phyloP scores from a whole-genome alignment of 2,329 filamentous ascomycete genomes.

The Calonectria hongkongensis region DNA sequence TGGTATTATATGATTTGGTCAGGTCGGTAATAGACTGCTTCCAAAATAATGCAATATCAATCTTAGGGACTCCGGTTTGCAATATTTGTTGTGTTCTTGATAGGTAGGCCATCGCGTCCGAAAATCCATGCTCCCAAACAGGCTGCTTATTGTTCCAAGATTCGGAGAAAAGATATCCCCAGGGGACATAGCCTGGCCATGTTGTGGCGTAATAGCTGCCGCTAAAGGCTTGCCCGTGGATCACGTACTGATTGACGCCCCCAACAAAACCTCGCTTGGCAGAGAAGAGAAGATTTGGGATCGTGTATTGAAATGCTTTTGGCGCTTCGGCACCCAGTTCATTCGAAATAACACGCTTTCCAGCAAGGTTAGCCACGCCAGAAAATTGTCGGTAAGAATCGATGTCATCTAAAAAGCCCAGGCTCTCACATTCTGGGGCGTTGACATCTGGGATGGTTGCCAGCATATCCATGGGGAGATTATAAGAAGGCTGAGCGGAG shows the following conservation, averaged over 20 bases:
- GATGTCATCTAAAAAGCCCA: constrained; percentile 18
- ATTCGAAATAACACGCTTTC: constrained; percentile 28
- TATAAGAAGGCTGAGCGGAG: constrained; percentile 19
- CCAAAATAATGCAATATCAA: constrained; percentile 27
- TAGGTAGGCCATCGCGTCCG: constrained; percentile 16
- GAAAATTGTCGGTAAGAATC: constrained; percentile 25
- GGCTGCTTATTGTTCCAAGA: neutral
- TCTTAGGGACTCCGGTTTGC: constrained; percentile 19
- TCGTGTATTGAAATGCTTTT: neutral
- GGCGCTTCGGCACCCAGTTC: constrained; percentile 17
- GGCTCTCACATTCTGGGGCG: constrained; percentile 29
- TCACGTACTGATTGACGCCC: constrained; percentile 25
- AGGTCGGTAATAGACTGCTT: constrained; percentile 6
- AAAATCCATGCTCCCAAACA: constrained; percentile 21
- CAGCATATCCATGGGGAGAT: constrained; percentile 30
- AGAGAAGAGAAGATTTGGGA: neutral
- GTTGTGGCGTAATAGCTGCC: constrained; percentile 31
- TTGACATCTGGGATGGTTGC: constrained; percentile 15
- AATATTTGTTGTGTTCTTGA: constrained; percentile 7
- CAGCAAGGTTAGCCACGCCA: constrained; percentile 15
- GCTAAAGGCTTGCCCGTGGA: constrained; percentile 26
- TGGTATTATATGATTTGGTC: neutral
- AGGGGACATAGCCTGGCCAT: constrained; percentile 31
- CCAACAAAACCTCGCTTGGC: constrained; percentile 18
- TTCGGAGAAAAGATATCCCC: constrained; percentile 31